phyloP scores from a whole-genome alignment of 2,329 filamentous ascomycete genomes.

The Ophiosphaerella korrae region DNA sequence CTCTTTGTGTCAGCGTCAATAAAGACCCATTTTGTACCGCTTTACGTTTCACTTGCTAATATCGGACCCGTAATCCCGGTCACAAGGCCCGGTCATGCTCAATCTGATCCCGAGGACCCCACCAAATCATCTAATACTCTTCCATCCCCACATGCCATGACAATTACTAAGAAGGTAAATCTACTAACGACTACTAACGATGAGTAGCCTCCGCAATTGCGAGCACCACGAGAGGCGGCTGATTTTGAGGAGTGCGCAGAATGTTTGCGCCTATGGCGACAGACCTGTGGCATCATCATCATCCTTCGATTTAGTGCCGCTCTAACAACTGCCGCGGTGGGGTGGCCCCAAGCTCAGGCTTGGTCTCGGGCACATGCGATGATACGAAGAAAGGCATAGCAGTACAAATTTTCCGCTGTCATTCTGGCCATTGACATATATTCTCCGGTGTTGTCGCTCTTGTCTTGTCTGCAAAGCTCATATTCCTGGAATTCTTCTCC shows the following conservation, averaged over 20 bases:
- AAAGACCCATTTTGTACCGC: background rate
- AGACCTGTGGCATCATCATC: slow-evolving; percentile 7
- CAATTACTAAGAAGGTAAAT: no score
- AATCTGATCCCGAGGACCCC: slow-evolving; percentile 14
- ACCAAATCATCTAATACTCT: slow-evolving; percentile 22
- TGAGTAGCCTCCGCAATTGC: no score
- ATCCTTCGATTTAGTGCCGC: slow-evolving; percentile 11
- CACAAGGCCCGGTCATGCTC: background rate
- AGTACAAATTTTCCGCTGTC: slow-evolving; percentile 10
- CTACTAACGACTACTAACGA: no score
- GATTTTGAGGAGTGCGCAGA: no score
- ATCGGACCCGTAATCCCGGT: background rate
- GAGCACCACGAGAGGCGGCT: no score
- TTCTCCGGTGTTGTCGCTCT: slow-evolving; percentile 1
- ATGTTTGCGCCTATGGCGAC: no score
- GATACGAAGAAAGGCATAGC: slow-evolving; percentile 6
- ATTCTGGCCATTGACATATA: background rate
- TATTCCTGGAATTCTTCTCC: no score
- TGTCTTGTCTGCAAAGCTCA: background rate
- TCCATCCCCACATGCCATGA: background rate
- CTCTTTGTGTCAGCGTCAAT: background rate
- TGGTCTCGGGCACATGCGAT: slow-evolving; percentile 10
- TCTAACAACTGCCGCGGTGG: slow-evolving; percentile 46
- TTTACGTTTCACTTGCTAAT: background rate
- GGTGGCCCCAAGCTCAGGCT: slow-evolving; percentile 32